Evolutionary conservation across 805 yeast genomes (phyloP).

Genomic region (Metschnikowia koreensis): DNA sequence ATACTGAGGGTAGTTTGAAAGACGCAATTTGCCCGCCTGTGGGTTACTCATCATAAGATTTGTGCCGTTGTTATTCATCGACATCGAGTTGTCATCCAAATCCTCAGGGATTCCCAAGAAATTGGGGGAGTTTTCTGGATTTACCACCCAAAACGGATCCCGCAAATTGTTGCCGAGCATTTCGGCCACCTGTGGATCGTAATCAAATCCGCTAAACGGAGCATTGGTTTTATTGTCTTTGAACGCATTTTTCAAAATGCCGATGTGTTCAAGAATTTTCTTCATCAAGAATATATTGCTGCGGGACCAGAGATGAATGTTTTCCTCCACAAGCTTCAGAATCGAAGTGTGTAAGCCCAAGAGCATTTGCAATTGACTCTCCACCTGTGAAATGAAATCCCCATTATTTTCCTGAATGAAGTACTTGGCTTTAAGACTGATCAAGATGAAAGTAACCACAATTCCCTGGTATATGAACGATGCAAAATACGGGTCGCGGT

Average conservation of each 20-base stretch:
- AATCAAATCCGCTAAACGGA: conserved; percentile 11
- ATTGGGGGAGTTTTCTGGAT: conserved; percentile 19
- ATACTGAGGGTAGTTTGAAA: background rate
- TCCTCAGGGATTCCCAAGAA: conserved; percentile 11
- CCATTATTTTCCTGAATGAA: conserved; percentile 23
- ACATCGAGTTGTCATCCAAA: background rate
- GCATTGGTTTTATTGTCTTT: conserved; percentile 3
- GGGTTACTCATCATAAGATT: conserved; percentile 1
- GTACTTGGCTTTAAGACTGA: conserved; percentile 43
- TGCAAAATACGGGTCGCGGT: conserved; percentile 46
- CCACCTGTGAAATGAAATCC: conserved; percentile 25
- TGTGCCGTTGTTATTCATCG: conserved; percentile 5
- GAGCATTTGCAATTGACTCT: conserved; percentile 23
- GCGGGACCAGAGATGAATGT: conserved; percentile 33
- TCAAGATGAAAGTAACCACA: conserved; percentile 48
- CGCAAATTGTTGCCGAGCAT: conserved; percentile 40
- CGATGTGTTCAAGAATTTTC: conserved; percentile 30
- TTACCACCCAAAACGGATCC: conserved; percentile 54
- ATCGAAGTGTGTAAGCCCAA: conserved; percentile 25
- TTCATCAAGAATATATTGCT: conserved; percentile 32
- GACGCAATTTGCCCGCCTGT: background rate
- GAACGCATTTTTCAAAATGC: conserved; percentile 18
- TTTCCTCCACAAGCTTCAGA: conserved; percentile 17
- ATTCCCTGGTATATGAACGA: conserved; percentile 52
- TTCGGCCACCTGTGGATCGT: conserved; percentile 28